Evolutionary conservation across 2,329 filamentous ascomycete species (phyloP), one percentile per base, ranked within the genome.

Genomic region (Annulohypoxylon truncatum): DNA sequence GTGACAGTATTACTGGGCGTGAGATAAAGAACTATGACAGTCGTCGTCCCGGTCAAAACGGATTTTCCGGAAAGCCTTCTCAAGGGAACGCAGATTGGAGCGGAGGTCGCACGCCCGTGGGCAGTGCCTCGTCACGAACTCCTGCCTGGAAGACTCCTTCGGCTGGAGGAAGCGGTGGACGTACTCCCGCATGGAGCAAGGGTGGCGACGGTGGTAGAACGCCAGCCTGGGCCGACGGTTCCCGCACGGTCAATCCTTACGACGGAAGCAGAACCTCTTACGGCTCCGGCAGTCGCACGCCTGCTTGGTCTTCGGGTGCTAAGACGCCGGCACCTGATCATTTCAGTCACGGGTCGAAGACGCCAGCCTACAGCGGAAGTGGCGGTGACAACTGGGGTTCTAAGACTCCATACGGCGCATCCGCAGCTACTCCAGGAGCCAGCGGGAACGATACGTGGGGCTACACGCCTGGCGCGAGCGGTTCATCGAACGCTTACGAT

Each of bases 1-100:
- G 95, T 78, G 95, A 99, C 82, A 92, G 87, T 67, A 80, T 91
- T 59, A 95, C 91, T 3, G 94, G 94, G 47, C 87, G 90, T 60
- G 87, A 86, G n/a, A 91, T 97, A 67, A 91, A 94, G 70, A 88
- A 92, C 61, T 87, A 87, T 61, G 79, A 81, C 53, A 81, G 80
- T 57, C 82, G 84, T 18, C 79, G 81, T 64, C 81, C 82, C 28
- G 82, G 56, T 24, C 66, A 66, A 13, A 59, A 82, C 26, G 83
- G 83, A 57, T 74, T 75, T 62, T 67, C 74, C 56, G 77, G 81
- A 68, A 82, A 81, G 78, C 77, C 76, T 72, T 80, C 72, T 75
- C 80, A 73, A 77, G 82, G 77, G 1, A 68, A 61, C 64, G 82
- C 81, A 29, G 82, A 87, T 66, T 92, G 90, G 88, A 84, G 88